A percentile compares a stretch with the other conserved stretches of the same genome.
phyloP scores from a whole-genome alignment of 2,329 filamentous ascomycete species.

The Emericellopsis cladophorae region DNA sequence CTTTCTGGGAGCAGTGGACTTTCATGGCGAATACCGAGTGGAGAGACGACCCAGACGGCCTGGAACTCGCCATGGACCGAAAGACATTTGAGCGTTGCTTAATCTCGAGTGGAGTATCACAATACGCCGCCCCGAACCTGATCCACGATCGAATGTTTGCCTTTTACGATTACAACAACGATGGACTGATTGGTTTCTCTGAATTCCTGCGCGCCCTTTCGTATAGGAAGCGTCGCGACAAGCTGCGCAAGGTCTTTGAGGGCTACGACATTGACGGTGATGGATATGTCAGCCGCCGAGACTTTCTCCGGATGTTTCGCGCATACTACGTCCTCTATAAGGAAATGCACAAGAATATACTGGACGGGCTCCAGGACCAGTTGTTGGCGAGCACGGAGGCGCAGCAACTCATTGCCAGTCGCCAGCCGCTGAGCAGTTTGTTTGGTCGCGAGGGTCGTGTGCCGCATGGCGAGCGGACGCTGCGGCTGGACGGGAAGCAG shows the following conservation, averaged over 20 bases:
- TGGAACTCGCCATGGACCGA: conserved; percentile 77
- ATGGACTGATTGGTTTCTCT: conserved; percentile 81
- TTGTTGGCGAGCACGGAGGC: conserved; percentile 63
- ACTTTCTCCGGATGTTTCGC: conserved; percentile 83
- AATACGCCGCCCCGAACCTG: conserved; percentile 69
- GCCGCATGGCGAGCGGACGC: conserved; percentile 45
- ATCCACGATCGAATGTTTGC: conserved; percentile 95
- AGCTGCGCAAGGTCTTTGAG: conserved; percentile 63
- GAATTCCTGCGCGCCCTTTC: conserved; percentile 82
- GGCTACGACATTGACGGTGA: conserved; percentile 88
- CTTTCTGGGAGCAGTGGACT: conserved; percentile 92
- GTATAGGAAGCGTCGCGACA: conserved; percentile 53
- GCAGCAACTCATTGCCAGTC: conserved; percentile 61
- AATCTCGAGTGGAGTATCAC: conserved; percentile 69
- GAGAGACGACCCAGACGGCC: conserved; percentile 64
- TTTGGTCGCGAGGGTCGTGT: conserved; percentile 64
- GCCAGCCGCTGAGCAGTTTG: conserved; percentile 61
- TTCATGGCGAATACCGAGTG: conserved; percentile 83
- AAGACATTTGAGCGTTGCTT: conserved; percentile 88
- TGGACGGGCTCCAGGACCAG: conserved; percentile 67
- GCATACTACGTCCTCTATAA: conserved; percentile 88
- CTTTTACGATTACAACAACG: conserved; percentile 86
- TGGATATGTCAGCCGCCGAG: conserved; percentile 71
- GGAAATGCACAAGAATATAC: conserved; percentile 75
- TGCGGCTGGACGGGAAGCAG: conserved; percentile 53